Conservation (phyloP, 164 flowering plant genomes). For the Vitis vinifera region DNA sequence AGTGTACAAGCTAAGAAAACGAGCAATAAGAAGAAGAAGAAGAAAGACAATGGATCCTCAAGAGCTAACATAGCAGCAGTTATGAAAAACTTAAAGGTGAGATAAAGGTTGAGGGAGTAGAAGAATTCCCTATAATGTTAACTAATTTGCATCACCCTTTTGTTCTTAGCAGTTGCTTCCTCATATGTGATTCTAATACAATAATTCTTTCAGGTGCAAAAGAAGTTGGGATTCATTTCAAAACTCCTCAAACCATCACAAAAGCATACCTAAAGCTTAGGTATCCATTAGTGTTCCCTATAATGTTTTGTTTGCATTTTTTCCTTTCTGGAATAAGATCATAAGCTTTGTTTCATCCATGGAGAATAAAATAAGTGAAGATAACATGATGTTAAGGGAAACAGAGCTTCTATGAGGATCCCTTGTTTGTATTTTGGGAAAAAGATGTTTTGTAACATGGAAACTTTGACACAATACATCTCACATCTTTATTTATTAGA, state of each 20-base stretch:
- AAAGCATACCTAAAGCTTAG: constrained; percentile 11
- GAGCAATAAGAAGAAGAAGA: constrained; percentile 26
- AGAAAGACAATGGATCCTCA: constrained; percentile 23
- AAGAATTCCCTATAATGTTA: background rate
- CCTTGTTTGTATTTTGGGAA: too few relatives aligned
- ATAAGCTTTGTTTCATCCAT: too few relatives aligned
- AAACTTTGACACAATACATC: too few relatives aligned
- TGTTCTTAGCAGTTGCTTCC: background rate
- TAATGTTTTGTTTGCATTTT: too few relatives aligned
- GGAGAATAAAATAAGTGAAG: too few relatives aligned
- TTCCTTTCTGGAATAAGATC: too few relatives aligned
- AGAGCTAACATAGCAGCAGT: constrained; percentile 20
- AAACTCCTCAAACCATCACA: constrained; percentile 20
- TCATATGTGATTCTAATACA: background rate
- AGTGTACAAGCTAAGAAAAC: constrained; percentile 11
- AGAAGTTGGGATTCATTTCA: constrained; percentile 22
- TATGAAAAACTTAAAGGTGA: constrained; percentile 34
- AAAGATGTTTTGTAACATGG: too few relatives aligned
- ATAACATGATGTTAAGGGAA: too few relatives aligned
- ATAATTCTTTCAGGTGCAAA: constrained; percentile 27
- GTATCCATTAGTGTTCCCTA: too few relatives aligned
- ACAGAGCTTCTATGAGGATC: too few relatives aligned
- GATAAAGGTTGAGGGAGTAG: background rate
- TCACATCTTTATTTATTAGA: too few relatives aligned
- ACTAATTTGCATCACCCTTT: background rate